Conservation (phyloP, 2,329 filamentous ascomycete species). For the Myriosclerotinia duriaeana region DNA sequence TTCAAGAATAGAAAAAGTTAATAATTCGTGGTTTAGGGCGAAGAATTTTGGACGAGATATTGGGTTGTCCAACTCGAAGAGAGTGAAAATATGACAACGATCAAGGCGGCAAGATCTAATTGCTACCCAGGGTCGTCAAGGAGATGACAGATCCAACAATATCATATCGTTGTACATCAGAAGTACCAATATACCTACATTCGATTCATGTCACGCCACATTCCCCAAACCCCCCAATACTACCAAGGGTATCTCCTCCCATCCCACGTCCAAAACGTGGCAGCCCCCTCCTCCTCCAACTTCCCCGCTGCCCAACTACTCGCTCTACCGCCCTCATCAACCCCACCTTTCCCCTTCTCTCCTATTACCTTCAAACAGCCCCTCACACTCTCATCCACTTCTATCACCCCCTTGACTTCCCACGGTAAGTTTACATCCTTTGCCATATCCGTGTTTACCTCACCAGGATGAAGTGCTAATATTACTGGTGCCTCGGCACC, state of each 20-base stretch:
- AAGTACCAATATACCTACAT: neutral
- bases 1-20: no score
- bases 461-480: constrained; percentile 7
- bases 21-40: no score
- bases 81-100: no score
- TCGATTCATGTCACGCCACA: neutral
- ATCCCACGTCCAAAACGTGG: constrained; percentile 15
- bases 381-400: neutral
- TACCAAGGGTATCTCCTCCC: constrained; percentile 13
- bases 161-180: neutral
- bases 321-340: constrained; percentile 2
- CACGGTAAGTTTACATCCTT: neutral
- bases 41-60: no score
- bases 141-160: neutral
- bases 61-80: no score
- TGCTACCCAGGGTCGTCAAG: no score
- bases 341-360: constrained; percentile 12
- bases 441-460: constrained; percentile 10
- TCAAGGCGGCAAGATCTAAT: no score
- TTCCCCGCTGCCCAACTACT: constrained; percentile 4
- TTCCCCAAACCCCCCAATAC: neutral
- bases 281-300: neutral
- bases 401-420: constrained; percentile 2
- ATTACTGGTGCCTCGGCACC: neutral
- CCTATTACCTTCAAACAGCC: constrained; percentile 7